Conservation (phyloP, 805 yeast species). For the Candida khao-thaluensis region DNA sequence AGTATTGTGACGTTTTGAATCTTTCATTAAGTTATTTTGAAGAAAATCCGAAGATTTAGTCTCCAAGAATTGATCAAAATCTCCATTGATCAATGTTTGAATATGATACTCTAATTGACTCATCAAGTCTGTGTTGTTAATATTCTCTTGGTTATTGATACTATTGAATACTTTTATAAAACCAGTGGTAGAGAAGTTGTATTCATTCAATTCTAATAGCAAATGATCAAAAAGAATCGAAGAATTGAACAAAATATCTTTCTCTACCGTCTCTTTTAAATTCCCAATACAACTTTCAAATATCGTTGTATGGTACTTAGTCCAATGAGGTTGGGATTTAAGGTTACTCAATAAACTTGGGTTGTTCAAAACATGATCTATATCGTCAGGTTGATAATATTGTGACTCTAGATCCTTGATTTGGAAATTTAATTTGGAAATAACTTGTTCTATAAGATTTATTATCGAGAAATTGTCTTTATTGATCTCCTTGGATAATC, state of each 20-base stretch:
- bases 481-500: slow-evolving; percentile 14
- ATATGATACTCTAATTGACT: slow-evolving; percentile 1
- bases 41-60: slow-evolving; percentile 27
- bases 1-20: slow-evolving; percentile 8
- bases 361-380: slow-evolving; percentile 50
- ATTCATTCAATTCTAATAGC: slow-evolving; percentile 22
- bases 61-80: slow-evolving; percentile 36
- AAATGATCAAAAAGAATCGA: slow-evolving; percentile 55
- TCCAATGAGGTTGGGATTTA: slow-evolving; percentile 58
- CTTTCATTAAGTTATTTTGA: slow-evolving; percentile 20
- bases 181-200: slow-evolving; percentile 2
- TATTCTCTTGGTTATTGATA: slow-evolving; percentile 6
- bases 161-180: slow-evolving; percentile 8
- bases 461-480: slow-evolving; percentile 14
- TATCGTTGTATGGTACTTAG: slow-evolving; percentile 38
- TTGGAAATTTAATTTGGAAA: slow-evolving; percentile 39
- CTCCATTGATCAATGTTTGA: slow-evolving; percentile 30
- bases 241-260: slow-evolving; percentile 54
- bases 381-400: slow-evolving; percentile 48
- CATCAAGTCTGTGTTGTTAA: not conserved
- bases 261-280: slow-evolving; percentile 49
- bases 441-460: slow-evolving; percentile 32
- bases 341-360: slow-evolving; percentile 49
- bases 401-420: slow-evolving; percentile 52
- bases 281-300: slow-evolving; percentile 42